Evolutionary conservation across 148 eudicot genomes (phyloP), one percentile per base, ranked within the genome.

Genomic region (Vaccinium myrtillus): DNA sequence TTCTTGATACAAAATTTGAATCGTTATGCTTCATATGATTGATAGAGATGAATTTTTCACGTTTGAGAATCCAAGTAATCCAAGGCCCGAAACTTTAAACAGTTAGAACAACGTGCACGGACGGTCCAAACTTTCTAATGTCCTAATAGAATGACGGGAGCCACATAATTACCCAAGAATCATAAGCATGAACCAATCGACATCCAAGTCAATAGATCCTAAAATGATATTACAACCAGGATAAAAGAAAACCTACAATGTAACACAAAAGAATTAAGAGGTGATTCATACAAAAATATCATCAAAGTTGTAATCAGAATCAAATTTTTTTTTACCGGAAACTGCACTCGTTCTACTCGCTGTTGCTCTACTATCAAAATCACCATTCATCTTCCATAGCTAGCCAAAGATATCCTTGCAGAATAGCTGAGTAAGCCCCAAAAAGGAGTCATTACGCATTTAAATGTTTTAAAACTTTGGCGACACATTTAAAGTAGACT

Each of bases 161-260:
- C 25, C 12, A 15, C 4, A 78, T 21, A 30, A 14, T 9, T 16
- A 51, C 46, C 43, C 6, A 78, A 25, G 13, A 30, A 39, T 32
- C 21, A 58, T 58, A 58, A 58, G 30, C 27, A 58, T 3, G 70
- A 79, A 58, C 51, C 5, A 21, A 39, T 51, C 8, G 27, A 30
- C 8, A 23, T 27, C 61, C 12, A 25, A 77, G 59, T 51, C 79
- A 77, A 49, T 12, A 27, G 39, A 3, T 16, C 19, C 2, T 15
- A 14, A 69, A 79, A 58, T 58, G 82, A 48, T 79, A 58, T 21
- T n/a, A 55, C 70, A 79, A 58, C 50, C 30, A 23, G 23, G 69
- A 56, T 50, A 79, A 12, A 23, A 27, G 4, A 15, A 5, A 30
- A 50, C 43, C 59, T 15, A 23, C 55, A 77, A 23, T 51, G 23